phyloP scores from a whole-genome alignment of 352 stramenopile species.

The Pythium phragmiticola region DNA sequence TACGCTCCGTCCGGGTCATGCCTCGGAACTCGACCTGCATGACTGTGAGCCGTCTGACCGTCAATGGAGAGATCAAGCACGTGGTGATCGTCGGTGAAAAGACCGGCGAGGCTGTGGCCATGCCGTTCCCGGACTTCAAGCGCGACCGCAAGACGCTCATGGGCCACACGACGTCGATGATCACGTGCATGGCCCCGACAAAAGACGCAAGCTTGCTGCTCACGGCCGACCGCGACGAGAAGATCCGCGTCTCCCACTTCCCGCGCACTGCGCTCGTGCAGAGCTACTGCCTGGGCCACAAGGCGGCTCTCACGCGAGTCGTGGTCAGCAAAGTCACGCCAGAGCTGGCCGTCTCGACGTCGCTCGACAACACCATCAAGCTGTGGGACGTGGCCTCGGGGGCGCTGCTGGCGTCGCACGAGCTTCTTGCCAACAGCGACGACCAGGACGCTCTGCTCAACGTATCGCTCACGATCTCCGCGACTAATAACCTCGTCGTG shows the following conservation, averaged over 20 bases:
- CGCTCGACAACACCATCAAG: conserved; percentile 82
- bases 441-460: conserved; percentile 40
- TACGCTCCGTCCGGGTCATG: conserved; percentile 40
- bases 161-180: conserved; percentile 86
- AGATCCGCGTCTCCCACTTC: conserved; percentile 83
- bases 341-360: conserved; percentile 64
- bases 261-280: conserved; percentile 69
- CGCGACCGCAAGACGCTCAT: conserved; percentile 73
- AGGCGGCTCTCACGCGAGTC: conserved; percentile 62
- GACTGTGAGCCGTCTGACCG: conserved; percentile 36
- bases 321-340: conserved; percentile 42
- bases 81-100: conserved; percentile 77
- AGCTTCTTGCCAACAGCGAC: conserved; percentile 36
- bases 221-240: conserved; percentile 82
- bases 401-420: conserved; percentile 51
- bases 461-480: conserved; percentile 59
- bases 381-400: conserved; percentile 63
- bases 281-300: conserved; percentile 84
- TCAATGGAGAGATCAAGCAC: conserved; percentile 38
- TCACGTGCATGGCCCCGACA: conserved; percentile 69
- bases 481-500: conserved; percentile 50
- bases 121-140: conserved; percentile 69
- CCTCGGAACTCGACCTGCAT: conserved; percentile 77
- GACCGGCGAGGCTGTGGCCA: conserved; percentile 75
- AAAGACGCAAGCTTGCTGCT: conserved; percentile 56